These are phyloP conservation scores for Hura crepitans DNA, from an alignment of 441 rosid genomes.

Conservation along the genomic window DNA sequence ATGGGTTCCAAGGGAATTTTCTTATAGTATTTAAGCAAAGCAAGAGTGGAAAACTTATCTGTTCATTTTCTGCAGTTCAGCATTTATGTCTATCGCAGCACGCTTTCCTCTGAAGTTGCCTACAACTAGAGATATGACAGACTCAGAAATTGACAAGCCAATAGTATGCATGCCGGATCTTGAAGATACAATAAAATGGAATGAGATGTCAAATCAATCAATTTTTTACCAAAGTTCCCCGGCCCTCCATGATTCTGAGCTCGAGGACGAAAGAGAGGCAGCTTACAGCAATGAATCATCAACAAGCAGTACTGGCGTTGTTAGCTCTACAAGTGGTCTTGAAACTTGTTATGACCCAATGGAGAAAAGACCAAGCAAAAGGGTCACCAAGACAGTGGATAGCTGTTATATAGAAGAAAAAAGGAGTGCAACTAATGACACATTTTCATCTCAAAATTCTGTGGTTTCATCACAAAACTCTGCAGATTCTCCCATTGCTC, in stretches of 20 bases:
- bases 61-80: conserved; percentile 65
- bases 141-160: conserved; percentile 35
- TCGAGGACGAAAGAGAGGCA: conserved; percentile 49
- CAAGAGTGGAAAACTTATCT: conserved; percentile 13
- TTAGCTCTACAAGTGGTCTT: conserved; percentile 30
- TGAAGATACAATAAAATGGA: conserved; percentile 34
- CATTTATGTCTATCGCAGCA: conserved; percentile 91
- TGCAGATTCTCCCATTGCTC: conserved; percentile 33
- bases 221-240: conserved; percentile 43
- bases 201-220: conserved; percentile 35
- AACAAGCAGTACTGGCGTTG: conserved; percentile 37
- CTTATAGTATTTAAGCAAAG: neutral
- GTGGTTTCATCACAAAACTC: conserved; percentile 52
- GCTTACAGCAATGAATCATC: conserved; percentile 43
- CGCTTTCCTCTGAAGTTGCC: conserved; percentile 55
- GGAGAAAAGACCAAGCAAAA: conserved; percentile 32
- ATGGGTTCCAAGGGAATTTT: conserved; percentile 5
- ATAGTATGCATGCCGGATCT: conserved; percentile 39
- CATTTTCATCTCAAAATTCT: conserved; percentile 53
- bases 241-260: conserved; percentile 31
- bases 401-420: conserved; percentile 23
- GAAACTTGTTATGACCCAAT: conserved; percentile 31
- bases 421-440: conserved; percentile 24
- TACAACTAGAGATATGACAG: conserved; percentile 34
- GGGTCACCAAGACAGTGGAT: conserved; percentile 24